phyloP scores from a whole-genome alignment of 805 yeast genomes.

The Pichia heedii region DNA sequence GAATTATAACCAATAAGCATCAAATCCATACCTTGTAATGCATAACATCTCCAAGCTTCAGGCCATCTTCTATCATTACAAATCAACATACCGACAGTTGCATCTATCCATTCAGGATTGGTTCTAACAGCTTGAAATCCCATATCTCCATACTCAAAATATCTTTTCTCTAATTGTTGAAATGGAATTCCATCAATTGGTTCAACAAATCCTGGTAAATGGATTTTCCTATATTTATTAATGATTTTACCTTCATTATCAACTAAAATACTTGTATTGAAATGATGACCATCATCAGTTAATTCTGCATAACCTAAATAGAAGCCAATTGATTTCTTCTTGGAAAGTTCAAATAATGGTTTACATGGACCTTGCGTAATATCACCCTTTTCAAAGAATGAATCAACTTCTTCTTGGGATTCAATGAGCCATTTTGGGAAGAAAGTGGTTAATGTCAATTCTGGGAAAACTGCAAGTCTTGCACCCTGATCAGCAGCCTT shows the following conservation, averaged over 20 bases:
- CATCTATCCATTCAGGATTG: conserved; percentile 26
- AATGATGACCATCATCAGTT: conserved; percentile 31
- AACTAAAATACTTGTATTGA: conserved; percentile 28
- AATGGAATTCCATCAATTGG: conserved; percentile 26
- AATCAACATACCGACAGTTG: conserved; percentile 30
- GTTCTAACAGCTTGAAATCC: conserved; percentile 29
- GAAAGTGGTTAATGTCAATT: conserved; percentile 28
- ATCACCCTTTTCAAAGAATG: conserved; percentile 31
- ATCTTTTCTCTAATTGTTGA: conserved; percentile 32
- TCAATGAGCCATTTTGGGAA: conserved; percentile 31
- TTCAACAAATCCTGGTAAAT: conserved; percentile 30
- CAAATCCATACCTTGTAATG: conserved; percentile 33
- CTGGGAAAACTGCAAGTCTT: conserved; percentile 29
- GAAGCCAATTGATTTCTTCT: conserved; percentile 22
- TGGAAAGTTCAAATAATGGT: conserved; percentile 31
- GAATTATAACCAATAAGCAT: conserved; percentile 31
- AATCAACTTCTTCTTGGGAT: conserved; percentile 28
- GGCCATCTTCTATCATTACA: conserved; percentile 37
- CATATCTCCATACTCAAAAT: conserved; percentile 30
- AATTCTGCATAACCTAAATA: conserved; percentile 32
- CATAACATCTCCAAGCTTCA: conserved; percentile 33
- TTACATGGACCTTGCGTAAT: conserved; percentile 20
- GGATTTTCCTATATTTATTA: conserved; percentile 30
- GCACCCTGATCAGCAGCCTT: conserved; percentile 28
- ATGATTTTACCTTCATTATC: conserved; percentile 26